Evolutionary conservation across 208 protist species (phyloP).

Genomic region (Leishmania martiniquensis): DNA sequence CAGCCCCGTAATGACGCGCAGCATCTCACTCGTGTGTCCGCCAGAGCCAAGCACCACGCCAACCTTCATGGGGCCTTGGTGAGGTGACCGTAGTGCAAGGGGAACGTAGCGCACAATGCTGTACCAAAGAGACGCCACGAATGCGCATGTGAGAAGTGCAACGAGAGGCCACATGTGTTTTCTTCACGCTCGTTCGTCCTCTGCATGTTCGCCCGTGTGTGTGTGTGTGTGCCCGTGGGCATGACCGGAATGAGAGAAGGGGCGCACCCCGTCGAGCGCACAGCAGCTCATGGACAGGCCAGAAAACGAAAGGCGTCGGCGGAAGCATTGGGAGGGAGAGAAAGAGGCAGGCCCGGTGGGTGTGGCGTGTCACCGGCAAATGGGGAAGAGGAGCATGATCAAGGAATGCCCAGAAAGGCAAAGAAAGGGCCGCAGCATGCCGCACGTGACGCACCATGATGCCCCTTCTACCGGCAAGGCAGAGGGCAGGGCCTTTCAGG

Average conservation of each 20-base stretch:
- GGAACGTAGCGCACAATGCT: slow-evolving; percentile 17
- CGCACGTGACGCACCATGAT: background rate
- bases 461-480: background rate
- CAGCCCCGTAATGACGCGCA: slow-evolving; percentile 63
- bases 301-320: background rate
- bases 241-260: background rate
- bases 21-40: slow-evolving; percentile 94
- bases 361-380: background rate
- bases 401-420: background rate
- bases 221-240: background rate
- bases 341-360: background rate
- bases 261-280: background rate
- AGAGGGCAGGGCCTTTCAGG: background rate
- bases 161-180: slow-evolving; percentile 19
- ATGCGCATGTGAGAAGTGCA: slow-evolving; percentile 4
- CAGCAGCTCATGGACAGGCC: background rate
- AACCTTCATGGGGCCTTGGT: slow-evolving; percentile 43
- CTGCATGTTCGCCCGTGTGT: background rate
- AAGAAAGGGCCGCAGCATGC: background rate
- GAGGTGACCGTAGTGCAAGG: slow-evolving; percentile 25
- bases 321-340: background rate
- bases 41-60: slow-evolving; percentile 90
- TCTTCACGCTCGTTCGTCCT: background rate
- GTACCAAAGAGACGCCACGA: slow-evolving; percentile 23
- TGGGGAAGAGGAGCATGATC: background rate